These are phyloP conservation scores for Arthrobotrys sphaeroides DNA, from an alignment of 2,329 filamentous ascomycete genomes.

Conservation along the genomic window DNA sequence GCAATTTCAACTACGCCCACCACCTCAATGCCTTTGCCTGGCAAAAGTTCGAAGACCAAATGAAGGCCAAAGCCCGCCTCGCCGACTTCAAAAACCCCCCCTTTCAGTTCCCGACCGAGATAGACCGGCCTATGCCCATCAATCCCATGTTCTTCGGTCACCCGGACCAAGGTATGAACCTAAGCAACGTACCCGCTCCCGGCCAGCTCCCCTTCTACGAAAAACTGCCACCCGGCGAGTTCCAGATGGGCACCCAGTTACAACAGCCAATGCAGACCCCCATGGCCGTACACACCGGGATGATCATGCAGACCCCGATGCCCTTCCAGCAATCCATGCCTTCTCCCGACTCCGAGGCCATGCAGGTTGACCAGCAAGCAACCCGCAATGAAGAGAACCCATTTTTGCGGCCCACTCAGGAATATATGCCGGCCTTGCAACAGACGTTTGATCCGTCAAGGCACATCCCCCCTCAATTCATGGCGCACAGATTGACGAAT, in stretches of 20 bases:
- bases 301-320: neutral
- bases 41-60: neutral
- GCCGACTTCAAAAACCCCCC: neutral
- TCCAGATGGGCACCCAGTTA: neutral
- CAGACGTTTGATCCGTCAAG: neutral
- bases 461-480: neutral
- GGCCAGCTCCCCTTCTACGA: neutral
- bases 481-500: neutral
- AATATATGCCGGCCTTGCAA: neutral
- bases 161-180: neutral
- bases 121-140: neutral
- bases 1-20: neutral
- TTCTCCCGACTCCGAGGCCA: neutral
- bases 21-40: conserved; percentile 5
- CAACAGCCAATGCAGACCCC: neutral
- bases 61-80: neutral
- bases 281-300: neutral
- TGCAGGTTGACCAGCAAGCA: neutral
- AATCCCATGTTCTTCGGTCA: neutral
- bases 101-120: neutral
- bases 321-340: neutral
- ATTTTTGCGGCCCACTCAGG: neutral
- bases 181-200: neutral
- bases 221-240: neutral
- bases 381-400: too few relatives aligned